Evolutionary conservation across 106 monocot genomes (phyloP), one percentile per base, ranked within the genome.

Genomic region (Dioscorea dumetorum): DNA sequence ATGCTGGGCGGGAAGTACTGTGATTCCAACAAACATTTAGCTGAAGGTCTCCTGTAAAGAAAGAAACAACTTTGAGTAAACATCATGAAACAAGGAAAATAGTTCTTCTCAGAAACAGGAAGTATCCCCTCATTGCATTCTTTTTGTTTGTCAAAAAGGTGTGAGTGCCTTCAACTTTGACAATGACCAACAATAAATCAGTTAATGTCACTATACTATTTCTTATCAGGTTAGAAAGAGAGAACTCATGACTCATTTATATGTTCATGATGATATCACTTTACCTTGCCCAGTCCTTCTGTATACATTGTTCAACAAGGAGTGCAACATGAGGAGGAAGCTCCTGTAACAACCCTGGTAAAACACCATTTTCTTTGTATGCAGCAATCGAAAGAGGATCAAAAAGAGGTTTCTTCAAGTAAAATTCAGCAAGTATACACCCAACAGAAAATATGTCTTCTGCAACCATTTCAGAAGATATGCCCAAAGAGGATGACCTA

Each of bases 201-300:
- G 41, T 41, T 41, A 41, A 41, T 41, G 41, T 41, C 41, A 6
- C 6, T 41, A 41, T 6, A 8, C 41, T 3, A 0, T 10, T 10
- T 8, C 41, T 10, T 41, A 41, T 41, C 41, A 41, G 3, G 41
- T 41, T 41, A 41, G 41, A 41, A 41, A 41, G 41, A 41, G 41
- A 41, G 41, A 41, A 41, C 10, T 41, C 41, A 41, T 10, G 10
- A 41, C 2, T 28, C 28, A 28, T 28, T 28, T 3, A 28, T 28
- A 28, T 28, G 28, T 41, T 3, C 41, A 41, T 41, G 5, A 7
- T 17, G 19, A 32, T 33, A 21, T 28, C 12, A 24, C 50, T 21
- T 13, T 85, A 99, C 97, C 92, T 92, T 61, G 72, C 83, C 89
- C 97, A 99, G 16, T 99, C 85, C 57, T 72, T 87, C 60, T 87